Conservation (phyloP, 2,329 filamentous ascomycete genomes). For the Colletotrichum nymphaeae region DNA sequence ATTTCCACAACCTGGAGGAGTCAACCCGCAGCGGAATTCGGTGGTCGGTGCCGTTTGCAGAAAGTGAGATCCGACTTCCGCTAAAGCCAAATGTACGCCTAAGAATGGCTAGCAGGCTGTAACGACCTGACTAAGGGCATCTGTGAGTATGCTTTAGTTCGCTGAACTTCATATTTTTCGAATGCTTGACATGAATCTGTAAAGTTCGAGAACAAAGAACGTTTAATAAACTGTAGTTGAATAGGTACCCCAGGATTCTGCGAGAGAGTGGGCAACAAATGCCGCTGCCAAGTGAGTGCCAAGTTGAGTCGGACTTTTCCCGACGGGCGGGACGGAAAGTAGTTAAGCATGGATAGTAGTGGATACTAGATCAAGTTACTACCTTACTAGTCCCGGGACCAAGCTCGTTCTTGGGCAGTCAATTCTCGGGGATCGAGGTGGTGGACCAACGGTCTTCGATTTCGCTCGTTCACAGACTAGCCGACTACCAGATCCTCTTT, state of each 20-base stretch:
- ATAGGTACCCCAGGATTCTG: background rate
- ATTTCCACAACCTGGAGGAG: background rate
- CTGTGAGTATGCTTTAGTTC: too few relatives aligned
- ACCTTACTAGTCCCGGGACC: background rate
- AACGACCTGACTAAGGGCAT: too few relatives aligned
- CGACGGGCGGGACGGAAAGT: background rate
- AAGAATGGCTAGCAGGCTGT: too few relatives aligned
- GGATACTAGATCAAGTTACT: background rate
- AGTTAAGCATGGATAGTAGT: background rate
- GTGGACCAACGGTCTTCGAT: background rate
- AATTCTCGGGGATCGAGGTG: background rate
- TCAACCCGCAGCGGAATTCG: background rate
- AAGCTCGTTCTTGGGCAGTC: too few relatives aligned
- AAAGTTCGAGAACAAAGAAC: too few relatives aligned
- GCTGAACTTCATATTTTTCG: too few relatives aligned
- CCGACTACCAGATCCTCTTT: background rate
- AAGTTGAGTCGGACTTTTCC: background rate
- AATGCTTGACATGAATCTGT: too few relatives aligned
- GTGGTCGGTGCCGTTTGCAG: background rate
- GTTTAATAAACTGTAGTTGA: too few relatives aligned
- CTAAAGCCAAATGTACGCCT: too few relatives aligned
- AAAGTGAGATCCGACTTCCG: slow-evolving; percentile 2
- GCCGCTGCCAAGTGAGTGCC: background rate
- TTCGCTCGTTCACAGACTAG: background rate
- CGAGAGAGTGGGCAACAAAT: background rate